Evolutionary conservation across 805 yeast genomes (phyloP), one percentile per base, ranked within the genome.

Genomic region (Saccharomyces cerevisiae): DNA sequence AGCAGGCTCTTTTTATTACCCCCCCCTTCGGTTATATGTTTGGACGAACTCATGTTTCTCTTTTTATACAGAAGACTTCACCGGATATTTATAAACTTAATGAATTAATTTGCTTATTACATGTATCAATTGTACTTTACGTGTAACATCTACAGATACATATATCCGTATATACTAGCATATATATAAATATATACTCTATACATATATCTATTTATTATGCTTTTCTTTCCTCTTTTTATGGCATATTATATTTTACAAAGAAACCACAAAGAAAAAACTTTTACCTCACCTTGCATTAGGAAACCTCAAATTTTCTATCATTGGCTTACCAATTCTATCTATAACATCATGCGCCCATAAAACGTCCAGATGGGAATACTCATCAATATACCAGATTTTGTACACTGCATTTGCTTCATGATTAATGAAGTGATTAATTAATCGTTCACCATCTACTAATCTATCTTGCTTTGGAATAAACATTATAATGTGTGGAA

Each of bases 341-440:
- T 80, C 82, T 28, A 80, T 75, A 1, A 84, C 83, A 64, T 88
- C 91, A 62, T 79, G 82, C 0, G 97, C 92, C 99, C 99, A 92
- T 13, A 91, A 73, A 0, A 90, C 96, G 70, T 92, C 99, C 51
- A 92, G 72, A 69, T 92, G 99, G 17, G 90, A 82, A 67, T 92
- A 92, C 9, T 76, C 78, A 0, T 80, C 79, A 5, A 92, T 62
- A 31, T 62, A 64, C 59, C 70, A 65, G 22, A 69, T 65, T 21
- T 68, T 66, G 58, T 61, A 72, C 22, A 62, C 48, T 2, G 58
- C 58, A 13, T 63, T 63, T 13, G 65, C 64, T 69, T 92, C 98
- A 56, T 76, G 74, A 41, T 75, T 70, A 17, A 74, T 69, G 70
- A 92, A 76, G 62, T 92, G 91, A 21, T 82, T 71, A 10, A 83